Base-by-base conservation (phyloP, 192 early-diverging fungal genomes). In the Gaertneriomyces semiglobifer region DNA sequence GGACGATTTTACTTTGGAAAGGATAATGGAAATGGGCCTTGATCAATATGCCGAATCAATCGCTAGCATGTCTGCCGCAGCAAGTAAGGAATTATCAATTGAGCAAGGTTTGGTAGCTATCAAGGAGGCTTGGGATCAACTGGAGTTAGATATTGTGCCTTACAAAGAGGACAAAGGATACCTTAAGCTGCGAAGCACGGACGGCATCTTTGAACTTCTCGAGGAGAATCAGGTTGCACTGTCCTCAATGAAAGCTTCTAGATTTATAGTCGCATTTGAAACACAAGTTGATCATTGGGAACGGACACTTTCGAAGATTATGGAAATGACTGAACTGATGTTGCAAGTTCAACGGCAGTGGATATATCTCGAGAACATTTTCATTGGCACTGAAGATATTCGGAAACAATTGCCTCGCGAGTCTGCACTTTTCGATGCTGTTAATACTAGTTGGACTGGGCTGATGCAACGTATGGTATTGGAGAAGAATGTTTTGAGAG, bases 351-450 rank as follows among this genome's bases (percentile, higher is more conserved):
- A 86, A 58, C 63, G 80, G 20, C 81, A 86, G 62, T 86, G 84
- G 84, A 82, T 84, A 75, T 86, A 86, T 60, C 66, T 86, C 16
- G 84, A 86, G 60, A 83, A 79, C 66, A 86, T 86, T 45, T 86
- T 86, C 64, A 74, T 83, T 18, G 84, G 81, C 0, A 72, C 84
- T 4, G 82, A 84, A 54, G 84, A 86, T 51, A 86, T 86, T 61
- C 60, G 81, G 12, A 81, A 83, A 56, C 84, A 86, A 70, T 69
- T 86, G 9, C 84, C 84, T 8, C 79, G 83, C 53, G 82, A 84
- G 57, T 83, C 83, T 4, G 66, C 77, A 0, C 52, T 81, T 7
- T 86, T 84, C 73, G 81, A 82, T 48, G 58, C 50, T 50, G 74
- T 86, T 3, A 83, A 86, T 55, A 46, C 53, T 45, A 66, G 42